Conservation (phyloP, 2,329 filamentous ascomycete species). For the Nothopassalora personata region DNA sequence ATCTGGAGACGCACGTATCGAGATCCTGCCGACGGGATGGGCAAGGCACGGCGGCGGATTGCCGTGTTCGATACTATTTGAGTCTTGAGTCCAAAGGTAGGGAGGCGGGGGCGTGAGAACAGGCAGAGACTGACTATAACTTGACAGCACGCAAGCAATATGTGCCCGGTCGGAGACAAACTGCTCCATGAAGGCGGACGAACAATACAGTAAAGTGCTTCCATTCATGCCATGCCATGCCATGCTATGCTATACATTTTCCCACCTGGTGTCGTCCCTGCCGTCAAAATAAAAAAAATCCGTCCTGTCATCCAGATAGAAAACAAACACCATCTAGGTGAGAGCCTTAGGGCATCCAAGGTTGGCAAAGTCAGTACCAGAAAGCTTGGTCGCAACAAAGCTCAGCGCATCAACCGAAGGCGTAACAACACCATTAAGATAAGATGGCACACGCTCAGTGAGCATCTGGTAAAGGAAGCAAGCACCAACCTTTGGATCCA, state of each 20-base stretch:
- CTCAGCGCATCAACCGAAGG: conserved; percentile 34
- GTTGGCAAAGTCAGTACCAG: conserved; percentile 27
- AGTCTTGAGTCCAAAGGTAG: no score
- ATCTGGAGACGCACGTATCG: no score
- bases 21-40: no score
- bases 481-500: conserved; percentile 26
- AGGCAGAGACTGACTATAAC: no score
- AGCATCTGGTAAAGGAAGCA: conserved; percentile 42
- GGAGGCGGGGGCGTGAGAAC: no score
- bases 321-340: background rate
- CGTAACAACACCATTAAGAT: conserved; percentile 34
- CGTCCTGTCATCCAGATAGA: background rate
- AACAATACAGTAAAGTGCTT: background rate
- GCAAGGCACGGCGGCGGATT: no score
- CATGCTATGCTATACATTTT: background rate
- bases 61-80: no score
- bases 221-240: no score
- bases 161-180: no score
- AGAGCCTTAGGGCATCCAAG: conserved; percentile 33
- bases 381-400: conserved; percentile 31
- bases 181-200: no score
- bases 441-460: conserved; percentile 36
- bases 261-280: background rate
- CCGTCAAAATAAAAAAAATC: background rate
- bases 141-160: no score